These are phyloP conservation scores for Rhodotorula babjevae DNA, from an alignment of 768 basidiomycete species.

Conservation along the genomic window DNA sequence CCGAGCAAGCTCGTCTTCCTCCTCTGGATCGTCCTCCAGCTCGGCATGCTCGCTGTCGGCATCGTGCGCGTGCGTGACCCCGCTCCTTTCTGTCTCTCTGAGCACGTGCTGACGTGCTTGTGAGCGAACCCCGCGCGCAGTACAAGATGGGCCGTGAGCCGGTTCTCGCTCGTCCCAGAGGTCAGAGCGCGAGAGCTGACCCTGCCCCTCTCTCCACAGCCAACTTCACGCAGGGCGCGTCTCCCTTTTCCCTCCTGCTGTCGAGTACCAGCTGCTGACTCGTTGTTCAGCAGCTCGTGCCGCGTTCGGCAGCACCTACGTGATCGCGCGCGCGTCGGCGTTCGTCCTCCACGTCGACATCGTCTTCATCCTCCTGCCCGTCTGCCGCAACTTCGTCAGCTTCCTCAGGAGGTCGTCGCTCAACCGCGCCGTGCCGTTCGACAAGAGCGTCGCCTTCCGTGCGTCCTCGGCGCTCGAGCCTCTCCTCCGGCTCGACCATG, in stretches of 20 bases:
- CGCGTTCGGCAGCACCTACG: constrained; percentile 69
- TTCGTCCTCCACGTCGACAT: constrained; percentile 86
- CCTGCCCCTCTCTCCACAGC: neutral
- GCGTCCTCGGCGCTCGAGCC: neutral
- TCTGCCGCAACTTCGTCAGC: constrained; percentile 93
- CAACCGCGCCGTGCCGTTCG: constrained; percentile 82
- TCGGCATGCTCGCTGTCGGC: constrained; percentile 71
- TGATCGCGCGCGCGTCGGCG: constrained; percentile 80
- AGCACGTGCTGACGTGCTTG: neutral
- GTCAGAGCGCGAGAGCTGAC: neutral
- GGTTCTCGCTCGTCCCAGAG: too few relatives aligned
- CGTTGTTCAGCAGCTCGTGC: constrained; percentile 25
- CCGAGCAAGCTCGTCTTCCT: constrained; percentile 55
- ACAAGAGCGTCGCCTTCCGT: constrained; percentile 81
- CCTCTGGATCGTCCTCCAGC: constrained; percentile 73
- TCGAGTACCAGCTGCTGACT: neutral
- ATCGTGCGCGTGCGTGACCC: constrained; percentile 54
- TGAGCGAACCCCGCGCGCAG: neutral
- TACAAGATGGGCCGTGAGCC: constrained; percentile 38
- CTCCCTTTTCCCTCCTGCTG: neutral
- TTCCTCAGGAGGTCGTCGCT: constrained; percentile 77
- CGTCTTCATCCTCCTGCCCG: constrained; percentile 86
- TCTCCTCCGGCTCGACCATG: too few relatives aligned
- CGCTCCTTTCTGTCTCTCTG: too few relatives aligned
- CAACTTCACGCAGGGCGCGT: neutral